These are phyloP conservation scores for Phytophthora ramorum DNA, from an alignment of 352 stramenopile genomes.

Conservation along the genomic window DNA sequence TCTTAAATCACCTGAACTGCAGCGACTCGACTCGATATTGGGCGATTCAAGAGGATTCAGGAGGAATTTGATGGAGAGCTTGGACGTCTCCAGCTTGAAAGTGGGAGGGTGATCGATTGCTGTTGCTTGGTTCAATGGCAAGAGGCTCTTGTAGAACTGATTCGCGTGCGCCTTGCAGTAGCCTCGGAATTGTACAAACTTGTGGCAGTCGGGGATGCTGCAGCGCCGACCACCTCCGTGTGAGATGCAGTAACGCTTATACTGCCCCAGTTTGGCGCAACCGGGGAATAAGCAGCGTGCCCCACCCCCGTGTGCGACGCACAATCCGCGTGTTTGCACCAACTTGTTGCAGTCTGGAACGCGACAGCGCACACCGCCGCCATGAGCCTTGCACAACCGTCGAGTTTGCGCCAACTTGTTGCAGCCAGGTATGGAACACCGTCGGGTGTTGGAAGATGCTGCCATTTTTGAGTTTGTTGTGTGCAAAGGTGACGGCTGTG, in stretches of 20 bases:
- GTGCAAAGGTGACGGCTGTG: neutral
- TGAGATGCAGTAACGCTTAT: conserved; percentile 72
- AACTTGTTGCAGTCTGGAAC: conserved; percentile 70
- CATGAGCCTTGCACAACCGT: conserved; percentile 78
- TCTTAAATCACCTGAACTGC: too few relatives aligned
- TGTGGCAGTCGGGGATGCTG: conserved; percentile 63
- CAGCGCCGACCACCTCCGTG: conserved; percentile 72
- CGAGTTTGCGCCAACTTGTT: conserved; percentile 77
- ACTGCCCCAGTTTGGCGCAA: conserved; percentile 72
- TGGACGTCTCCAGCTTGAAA: neutral
- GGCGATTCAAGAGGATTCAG: conserved; percentile 4
- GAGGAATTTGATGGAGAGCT: conserved; percentile 17
- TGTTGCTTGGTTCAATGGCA: neutral
- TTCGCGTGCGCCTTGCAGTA: conserved; percentile 80
- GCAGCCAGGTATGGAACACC: conserved; percentile 58
- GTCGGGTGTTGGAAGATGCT: conserved; percentile 11
- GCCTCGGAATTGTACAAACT: conserved; percentile 77
- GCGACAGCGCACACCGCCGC: conserved; percentile 76
- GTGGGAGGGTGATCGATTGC: neutral
- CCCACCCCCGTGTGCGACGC: conserved; percentile 73
- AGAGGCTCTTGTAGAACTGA: neutral
- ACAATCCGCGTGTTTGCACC: conserved; percentile 69
- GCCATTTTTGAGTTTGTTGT: neutral
- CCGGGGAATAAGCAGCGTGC: conserved; percentile 62
- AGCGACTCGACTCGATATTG: neutral